Base-by-base conservation (phyloP, 116 monocot genomes). In the Dioscorea cayenensis region DNA sequence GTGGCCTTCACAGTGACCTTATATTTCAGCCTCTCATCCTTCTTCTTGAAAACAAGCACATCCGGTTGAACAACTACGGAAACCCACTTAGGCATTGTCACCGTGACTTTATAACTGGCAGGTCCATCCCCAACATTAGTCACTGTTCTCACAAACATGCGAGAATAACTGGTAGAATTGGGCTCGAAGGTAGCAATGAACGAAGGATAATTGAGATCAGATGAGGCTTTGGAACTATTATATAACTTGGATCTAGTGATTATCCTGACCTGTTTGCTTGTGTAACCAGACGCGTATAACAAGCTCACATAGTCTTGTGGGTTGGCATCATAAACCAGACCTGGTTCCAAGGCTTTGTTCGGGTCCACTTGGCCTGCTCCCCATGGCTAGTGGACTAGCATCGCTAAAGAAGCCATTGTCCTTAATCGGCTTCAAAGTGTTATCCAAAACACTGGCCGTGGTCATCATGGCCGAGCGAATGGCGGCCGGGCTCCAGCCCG, bases 401-500 rank as follows among this genome's bases (percentile, higher is more conserved):
- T 14, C 20, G 14, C 17, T 8, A 2, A 32, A 11, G 35, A 5
- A 14, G 17, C 55, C 25, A 2, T 63, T 12, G 25, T 63, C 28
- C 17, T 23, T 0, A 6, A 71, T 60, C 7, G 71, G 32, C 17
- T 36, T 19, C 29, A 27, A 20, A 19, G 43, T 63, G 72, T 72
- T 72, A 20, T 72, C 63, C 1, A 38, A 6, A 5, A 14, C 0
- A 36, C 5, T 21, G 36, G 72, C 72, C 11, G 72, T 72, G 43
- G 63, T 72, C 72, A 72, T 72, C 22, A 72, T 61, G 13, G 63
- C 72, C 0, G 72, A 72, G 2, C 62, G 61, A 36, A 72, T 38
- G 62, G 63, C 63, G 1, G 62, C 62, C 2, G 72, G 20, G 72
- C 72, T 72, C 72, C 72, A 72, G 14, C 36, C 63, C 1, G 37